These are phyloP conservation scores for Urtica urens DNA, from an alignment of 306 rosid genomes.

Conservation along the genomic window DNA sequence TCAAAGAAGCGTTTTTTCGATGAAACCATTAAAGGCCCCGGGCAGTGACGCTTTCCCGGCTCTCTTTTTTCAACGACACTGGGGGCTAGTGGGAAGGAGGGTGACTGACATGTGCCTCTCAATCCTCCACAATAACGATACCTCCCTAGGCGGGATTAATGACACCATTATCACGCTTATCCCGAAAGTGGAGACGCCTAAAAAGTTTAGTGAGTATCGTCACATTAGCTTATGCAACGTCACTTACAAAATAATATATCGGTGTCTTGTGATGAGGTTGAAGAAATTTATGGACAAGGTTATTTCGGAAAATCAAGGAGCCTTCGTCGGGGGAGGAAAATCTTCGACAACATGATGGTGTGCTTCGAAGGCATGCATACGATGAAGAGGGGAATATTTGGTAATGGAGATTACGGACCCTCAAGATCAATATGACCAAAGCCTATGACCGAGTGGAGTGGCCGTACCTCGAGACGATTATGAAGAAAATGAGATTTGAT, in stretches of 20 bases:
- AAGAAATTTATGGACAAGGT: neutral
- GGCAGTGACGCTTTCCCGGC: too few species aligned
- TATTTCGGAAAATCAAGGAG: neutral
- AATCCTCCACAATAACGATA: neutral
- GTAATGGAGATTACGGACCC: neutral
- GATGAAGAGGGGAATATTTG: too few species aligned
- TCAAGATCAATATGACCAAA: neutral
- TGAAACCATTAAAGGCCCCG: too few species aligned
- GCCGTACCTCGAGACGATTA: neutral
- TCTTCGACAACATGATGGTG: neutral
- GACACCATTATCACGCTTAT: too few species aligned
- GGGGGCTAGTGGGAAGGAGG: too few species aligned
- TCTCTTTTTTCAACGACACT: too few species aligned
- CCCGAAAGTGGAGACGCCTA: too few species aligned
- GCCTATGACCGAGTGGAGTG: neutral
- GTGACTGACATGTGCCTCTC: neutral
- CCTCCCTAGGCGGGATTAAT: too few species aligned
- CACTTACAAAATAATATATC: neutral
- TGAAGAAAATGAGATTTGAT: neutral
- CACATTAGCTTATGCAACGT: neutral
- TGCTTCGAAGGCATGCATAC: neutral
- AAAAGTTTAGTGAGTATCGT: too few species aligned
- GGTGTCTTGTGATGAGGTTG: neutral
- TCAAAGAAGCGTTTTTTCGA: too few species aligned
- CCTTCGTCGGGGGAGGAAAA: neutral